These are phyloP conservation scores for Panellus pusillus DNA, from an alignment of 768 basidiomycete genomes.

Conservation along the genomic window DNA sequence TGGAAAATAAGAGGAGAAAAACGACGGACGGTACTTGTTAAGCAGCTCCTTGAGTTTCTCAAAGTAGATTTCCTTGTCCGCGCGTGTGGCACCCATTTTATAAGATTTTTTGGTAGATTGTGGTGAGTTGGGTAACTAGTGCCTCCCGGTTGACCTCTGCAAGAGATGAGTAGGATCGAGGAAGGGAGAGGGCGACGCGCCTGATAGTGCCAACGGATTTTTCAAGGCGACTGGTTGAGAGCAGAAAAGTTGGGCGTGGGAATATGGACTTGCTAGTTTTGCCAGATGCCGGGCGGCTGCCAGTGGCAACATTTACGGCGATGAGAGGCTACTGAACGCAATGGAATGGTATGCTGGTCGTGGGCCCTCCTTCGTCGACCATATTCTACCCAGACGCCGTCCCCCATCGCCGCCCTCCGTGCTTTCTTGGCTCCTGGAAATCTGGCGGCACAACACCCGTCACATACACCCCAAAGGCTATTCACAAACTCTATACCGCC, in stretches of 20 bases:
- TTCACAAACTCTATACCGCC: conserved; percentile 41
- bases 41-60: conserved; percentile 92
- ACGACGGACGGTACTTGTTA: conserved; percentile 76
- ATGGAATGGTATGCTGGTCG: conserved; percentile 79
- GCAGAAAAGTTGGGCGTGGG: conserved; percentile 22
- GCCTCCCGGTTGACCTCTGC: conserved; percentile 95
- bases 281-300: background rate
- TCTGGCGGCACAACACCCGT: conserved; percentile 14
- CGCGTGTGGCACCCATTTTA: conserved; percentile 87
- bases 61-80: conserved; percentile 92
- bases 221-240: conserved; percentile 73
- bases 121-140: conserved; percentile 39
- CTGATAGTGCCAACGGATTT: conserved; percentile 89
- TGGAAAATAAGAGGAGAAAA: conserved; percentile 6
- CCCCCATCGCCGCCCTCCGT: conserved; percentile 22
- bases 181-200: conserved; percentile 36
- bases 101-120: conserved; percentile 29
- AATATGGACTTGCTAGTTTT: background rate
- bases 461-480: conserved; percentile 29
- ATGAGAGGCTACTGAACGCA: conserved; percentile 26
- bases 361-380: conserved; percentile 21
- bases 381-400: background rate
- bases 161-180: background rate
- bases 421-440: conserved; percentile 26
- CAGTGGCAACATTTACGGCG: conserved; percentile 8